A percentile compares a stretch with the other conserved stretches of the same genome.
Conservation (phyloP, 306 rosid species). For the Amphicarpaea edgeworthii region DNA sequence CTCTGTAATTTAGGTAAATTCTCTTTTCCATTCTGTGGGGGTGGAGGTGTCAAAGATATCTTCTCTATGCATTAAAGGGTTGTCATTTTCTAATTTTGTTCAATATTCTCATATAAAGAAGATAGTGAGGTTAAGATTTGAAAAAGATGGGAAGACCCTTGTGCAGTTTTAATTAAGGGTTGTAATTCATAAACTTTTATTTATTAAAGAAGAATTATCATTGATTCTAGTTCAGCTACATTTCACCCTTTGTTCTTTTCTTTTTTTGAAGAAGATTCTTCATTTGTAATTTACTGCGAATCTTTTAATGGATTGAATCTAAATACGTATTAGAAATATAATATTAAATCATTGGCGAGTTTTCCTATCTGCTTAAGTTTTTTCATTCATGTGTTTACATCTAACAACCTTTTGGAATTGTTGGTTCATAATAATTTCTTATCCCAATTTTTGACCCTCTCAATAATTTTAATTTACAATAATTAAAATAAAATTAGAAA, state of each 20-base stretch:
- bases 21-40: slow-evolving; percentile 29
- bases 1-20: slow-evolving; percentile 57
- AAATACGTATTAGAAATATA: neutral
- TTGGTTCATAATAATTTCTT: neutral
- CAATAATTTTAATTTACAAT: too few relatives aligned
- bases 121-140: slow-evolving; percentile 49
- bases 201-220: slow-evolving; percentile 4
- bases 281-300: neutral
- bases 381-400: neutral
- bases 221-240: neutral
- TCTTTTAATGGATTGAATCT: neutral
- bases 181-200: slow-evolving; percentile 40
- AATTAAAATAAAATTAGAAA: too few relatives aligned
- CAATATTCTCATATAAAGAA: slow-evolving; percentile 45
- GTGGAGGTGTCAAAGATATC: slow-evolving; percentile 43
- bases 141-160: slow-evolving; percentile 37
- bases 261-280: too few relatives aligned
- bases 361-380: neutral
- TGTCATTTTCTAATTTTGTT: slow-evolving; percentile 50
- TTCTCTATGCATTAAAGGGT: slow-evolving; percentile 49
- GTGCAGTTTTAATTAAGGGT: slow-evolving; percentile 54
- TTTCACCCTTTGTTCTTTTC: slow-evolving; percentile 12
- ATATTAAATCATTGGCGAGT: neutral
- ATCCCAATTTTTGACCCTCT: neutral
- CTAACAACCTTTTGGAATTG: neutral